Evolutionary conservation across 306 rosid species (phyloP), one percentile per base, ranked within the genome.

Genomic region (Inga laurina): DNA sequence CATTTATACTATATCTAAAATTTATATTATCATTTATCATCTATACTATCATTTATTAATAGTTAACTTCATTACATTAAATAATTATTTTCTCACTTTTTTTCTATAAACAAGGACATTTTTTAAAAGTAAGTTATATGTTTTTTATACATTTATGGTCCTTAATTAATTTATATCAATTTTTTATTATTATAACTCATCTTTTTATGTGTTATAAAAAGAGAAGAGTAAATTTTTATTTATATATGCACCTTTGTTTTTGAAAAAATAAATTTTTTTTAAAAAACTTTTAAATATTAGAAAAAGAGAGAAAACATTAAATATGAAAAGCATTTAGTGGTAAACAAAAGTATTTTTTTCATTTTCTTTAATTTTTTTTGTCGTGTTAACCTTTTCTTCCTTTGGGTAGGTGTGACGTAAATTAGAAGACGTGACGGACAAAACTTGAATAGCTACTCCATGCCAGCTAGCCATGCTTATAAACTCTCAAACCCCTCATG

Each of bases 341-440:
- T 19, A 18, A 48, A 5, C 1, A 56, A 21, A 45, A 44, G 1
- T 22, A 0, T 19, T 32, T 5, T 34, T 44, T 67, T 34, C 19
- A 5, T 3, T 7, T 24, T 24, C 1, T 24, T 12, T 62, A 12
- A 0, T 12, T 15, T 0, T 3, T 56, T 57, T 24, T n/a, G 18
- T 30, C 1, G 43, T 30, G 19, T 27, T 2, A 21, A 4, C 32
- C 24, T 14, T 45, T 72, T 72, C 8, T 41, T 5, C 46, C 44
- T 82, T 74, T 51, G 35, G 71, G 81, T 82, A 67, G 77, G 85
- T 35, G 43, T 37, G 43, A 37, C 52, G 64, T 39, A 22, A 57
- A 57, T n/a, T 37, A 76, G 67, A 43, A 13, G 75, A 45, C 35
- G 74, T 34, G 81, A 35, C 43, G 54, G 76, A 46, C 48, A 46